Percentiles rank a stretch among this genome's conserved stretches.
Evolutionary conservation across 176 grass and related monocot species (phyloP).

Genomic region (Cenchrus fungigraminus): DNA sequence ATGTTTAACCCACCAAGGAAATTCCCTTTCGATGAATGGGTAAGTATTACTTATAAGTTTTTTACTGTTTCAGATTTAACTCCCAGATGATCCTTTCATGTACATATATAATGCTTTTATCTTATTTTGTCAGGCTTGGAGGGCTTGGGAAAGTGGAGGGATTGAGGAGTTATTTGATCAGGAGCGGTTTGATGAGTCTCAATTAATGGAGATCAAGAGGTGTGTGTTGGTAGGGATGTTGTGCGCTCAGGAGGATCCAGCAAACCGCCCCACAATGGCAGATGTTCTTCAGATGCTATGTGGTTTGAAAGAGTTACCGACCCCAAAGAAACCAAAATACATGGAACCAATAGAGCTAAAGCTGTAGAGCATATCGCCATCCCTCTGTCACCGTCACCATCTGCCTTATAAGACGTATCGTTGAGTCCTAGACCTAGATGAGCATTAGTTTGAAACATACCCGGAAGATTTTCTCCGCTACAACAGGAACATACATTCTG

Average conservation of each 20-base stretch:
- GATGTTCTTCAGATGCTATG: conserved; percentile 10
- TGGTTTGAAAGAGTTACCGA: neutral
- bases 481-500: too few relatives aligned
- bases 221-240: neutral
- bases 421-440: too few relatives aligned
- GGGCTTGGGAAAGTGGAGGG: neutral
- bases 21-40: too few relatives aligned
- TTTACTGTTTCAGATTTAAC: neutral
- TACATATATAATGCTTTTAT: neutral
- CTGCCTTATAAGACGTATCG: too few relatives aligned
- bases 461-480: too few relatives aligned
- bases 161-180: neutral
- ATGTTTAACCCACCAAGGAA: too few relatives aligned
- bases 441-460: too few relatives aligned
- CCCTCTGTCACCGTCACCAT: too few relatives aligned
- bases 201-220: neutral
- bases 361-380: too few relatives aligned
- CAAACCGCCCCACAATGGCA: neutral
- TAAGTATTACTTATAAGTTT: too few relatives aligned
- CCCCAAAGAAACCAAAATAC: neutral
- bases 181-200: neutral
- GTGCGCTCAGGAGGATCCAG: neutral
- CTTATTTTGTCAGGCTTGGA: neutral
- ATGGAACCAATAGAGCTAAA: too few relatives aligned
- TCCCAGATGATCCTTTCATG: neutral